phyloP scores from a whole-genome alignment of 306 rosid species.

The Trifolium dubium region DNA sequence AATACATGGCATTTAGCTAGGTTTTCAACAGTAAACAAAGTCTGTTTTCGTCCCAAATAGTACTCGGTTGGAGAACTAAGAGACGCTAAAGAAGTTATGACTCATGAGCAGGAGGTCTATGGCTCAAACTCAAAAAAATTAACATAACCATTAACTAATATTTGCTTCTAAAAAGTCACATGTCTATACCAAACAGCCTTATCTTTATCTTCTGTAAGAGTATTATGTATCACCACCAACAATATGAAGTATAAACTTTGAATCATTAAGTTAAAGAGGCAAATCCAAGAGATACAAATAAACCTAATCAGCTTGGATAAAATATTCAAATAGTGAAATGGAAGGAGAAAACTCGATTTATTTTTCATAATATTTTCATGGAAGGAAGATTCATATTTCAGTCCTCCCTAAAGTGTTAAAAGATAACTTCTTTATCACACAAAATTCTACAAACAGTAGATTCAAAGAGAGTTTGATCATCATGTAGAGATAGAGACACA shows the following conservation, averaged over 20 bases:
- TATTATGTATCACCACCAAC: neutral
- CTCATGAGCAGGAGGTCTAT: neutral
- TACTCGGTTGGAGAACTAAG: neutral
- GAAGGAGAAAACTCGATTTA: neutral
- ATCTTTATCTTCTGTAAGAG: neutral
- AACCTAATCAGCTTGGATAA: slow-evolving; percentile 1
- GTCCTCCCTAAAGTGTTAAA: slow-evolving; percentile 9
- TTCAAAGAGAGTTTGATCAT: slow-evolving; percentile 5
- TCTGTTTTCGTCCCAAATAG: neutral
- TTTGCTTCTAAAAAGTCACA: neutral
- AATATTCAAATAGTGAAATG: slow-evolving; percentile 4
- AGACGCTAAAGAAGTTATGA: neutral
- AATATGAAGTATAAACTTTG: slow-evolving; percentile 9
- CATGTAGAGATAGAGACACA: neutral
- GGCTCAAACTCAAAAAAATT: neutral
- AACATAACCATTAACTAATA: neutral
- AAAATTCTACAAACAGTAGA: slow-evolving; percentile 15
- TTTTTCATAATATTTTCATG: neutral
- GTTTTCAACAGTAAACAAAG: slow-evolving; percentile 2
- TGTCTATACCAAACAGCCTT: neutral
- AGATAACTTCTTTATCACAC: neutral
- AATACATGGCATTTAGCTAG: slow-evolving; percentile 21
- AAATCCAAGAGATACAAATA: slow-evolving; percentile 22
- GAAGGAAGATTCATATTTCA: neutral
- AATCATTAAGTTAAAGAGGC: slow-evolving; percentile 7